A percentile compares a stretch with the other conserved stretches of the same genome.
Evolutionary conservation across 1,139 yeast species (phyloP).

Genomic region (Suhomyces maxii): DNA sequence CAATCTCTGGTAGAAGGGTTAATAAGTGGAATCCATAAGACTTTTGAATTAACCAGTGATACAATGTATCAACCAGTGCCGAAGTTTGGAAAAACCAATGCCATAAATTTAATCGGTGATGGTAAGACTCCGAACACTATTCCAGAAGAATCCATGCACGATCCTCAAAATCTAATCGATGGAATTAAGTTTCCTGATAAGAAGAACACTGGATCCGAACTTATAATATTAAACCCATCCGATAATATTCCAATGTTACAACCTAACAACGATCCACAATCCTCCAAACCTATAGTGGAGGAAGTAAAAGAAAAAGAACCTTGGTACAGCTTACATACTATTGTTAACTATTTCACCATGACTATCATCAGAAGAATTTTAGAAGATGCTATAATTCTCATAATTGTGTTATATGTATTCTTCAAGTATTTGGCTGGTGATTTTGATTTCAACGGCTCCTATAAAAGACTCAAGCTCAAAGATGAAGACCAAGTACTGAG

Average conservation of each 20-base stretch:
- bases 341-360: slow-evolving; percentile 10
- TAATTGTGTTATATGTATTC: slow-evolving; percentile 12
- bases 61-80: slow-evolving; percentile 41
- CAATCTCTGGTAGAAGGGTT: slow-evolving; percentile 29
- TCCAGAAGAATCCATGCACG: slow-evolving; percentile 16
- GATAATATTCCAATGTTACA: slow-evolving; percentile 1
- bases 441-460: slow-evolving; percentile 1
- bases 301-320: background rate
- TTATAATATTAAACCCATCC: slow-evolving; percentile 11
- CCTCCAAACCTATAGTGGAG: background rate
- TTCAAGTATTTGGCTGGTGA: slow-evolving; percentile 8
- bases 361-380: slow-evolving; percentile 24
- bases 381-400: slow-evolving; percentile 33
- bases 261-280: background rate
- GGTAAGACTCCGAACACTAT: slow-evolving; percentile 4
- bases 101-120: slow-evolving; percentile 10
- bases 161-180: slow-evolving; percentile 27
- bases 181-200: slow-evolving; percentile 37
- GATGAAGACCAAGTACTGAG: background rate
- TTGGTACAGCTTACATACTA: background rate
- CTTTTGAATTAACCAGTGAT: slow-evolving; percentile 33
- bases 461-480: background rate
- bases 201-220: slow-evolving; percentile 12
- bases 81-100: slow-evolving; percentile 22
- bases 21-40: slow-evolving; percentile 54